phyloP scores from a whole-genome alignment of 148 eudicot genomes.

The Vaccinium myrtillus region DNA sequence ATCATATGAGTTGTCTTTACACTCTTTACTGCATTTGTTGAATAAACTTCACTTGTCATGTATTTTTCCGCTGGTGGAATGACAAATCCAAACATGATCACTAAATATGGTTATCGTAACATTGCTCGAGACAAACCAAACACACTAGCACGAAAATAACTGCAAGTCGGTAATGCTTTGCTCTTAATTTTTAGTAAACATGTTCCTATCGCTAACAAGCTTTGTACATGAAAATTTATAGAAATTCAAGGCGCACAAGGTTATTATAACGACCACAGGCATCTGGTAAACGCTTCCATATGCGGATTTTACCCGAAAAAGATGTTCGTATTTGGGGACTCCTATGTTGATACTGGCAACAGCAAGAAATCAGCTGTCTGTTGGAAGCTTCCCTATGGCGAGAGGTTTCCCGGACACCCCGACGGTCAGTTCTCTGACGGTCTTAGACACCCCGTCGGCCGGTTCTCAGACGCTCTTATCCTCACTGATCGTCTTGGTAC shows the following conservation, averaged over 20 bases:
- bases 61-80: too few species aligned
- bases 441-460: too few species aligned
- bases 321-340: constrained; percentile 88
- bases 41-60: too few species aligned
- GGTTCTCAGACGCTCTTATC: constrained; percentile 47
- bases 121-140: too few species aligned
- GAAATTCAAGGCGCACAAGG: background rate
- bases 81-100: too few species aligned
- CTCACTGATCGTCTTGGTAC: constrained; percentile 77
- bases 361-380: constrained; percentile 28
- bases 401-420: constrained; percentile 77
- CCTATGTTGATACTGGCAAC: constrained; percentile 84
- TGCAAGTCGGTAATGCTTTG: too few species aligned
- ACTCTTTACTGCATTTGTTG: too few species aligned
- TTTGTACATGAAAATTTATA: background rate
- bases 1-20: too few species aligned
- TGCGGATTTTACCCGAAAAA: constrained; percentile 28
- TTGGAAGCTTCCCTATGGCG: constrained; percentile 75
- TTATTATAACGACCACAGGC: constrained; percentile 1
- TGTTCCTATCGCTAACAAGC: too few species aligned
- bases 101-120: too few species aligned
- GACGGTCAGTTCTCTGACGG: constrained; percentile 75
- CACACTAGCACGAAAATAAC: too few species aligned
- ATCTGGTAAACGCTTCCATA: background rate
- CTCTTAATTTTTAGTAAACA: too few species aligned